Base-by-base conservation (phyloP, 2,329 filamentous ascomycete species). In the Xylariaceae sp. region DNA sequence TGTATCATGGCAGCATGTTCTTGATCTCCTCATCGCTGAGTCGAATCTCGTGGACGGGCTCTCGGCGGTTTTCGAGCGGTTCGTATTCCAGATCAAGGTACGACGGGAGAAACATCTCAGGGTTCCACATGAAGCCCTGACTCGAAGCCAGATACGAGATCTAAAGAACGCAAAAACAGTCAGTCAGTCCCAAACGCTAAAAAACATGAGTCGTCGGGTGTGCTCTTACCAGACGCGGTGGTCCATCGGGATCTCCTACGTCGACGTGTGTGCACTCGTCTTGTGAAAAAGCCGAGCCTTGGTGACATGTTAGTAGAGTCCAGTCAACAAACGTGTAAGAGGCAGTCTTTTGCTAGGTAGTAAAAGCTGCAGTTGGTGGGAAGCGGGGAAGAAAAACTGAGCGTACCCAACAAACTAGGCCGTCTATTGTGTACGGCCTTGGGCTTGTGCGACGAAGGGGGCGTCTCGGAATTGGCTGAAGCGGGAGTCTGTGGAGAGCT, bases 111-210 rank as follows among this genome's bases (percentile, higher is more conserved):
- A 92, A 92, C 73, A 92, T 89, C 71, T 92, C 89, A 73, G 89
- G 88, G 73, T 92, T 92, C 89, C 89, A 93, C 62, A 87, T 85
- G 70, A 91, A 93, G 59, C 89, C 89, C 74, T 93, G 89, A 69
- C 86, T 88, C 4, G 87, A 88, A 62, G 89, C 87, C 54, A 92
- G 84, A 72, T 90, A 93, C 18, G 88, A 89, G 64, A 92, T 90
- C 88, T 91, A 13, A 10, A 42, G 37, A 13, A 66, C 56, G 57
- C 39, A 53, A 11, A 47, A 6, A 11, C 47, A 51, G n/a, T 30
- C 1, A 10, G 61, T 70, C 56, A 73, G 69, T 60, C 45, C 51
- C 15, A 48, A 7, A 15, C 17, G 37, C 45, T 50, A 42, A 3
- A 17, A 30, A 5, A 44, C 13, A 23, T 8, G 3, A 48, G n/a